phyloP scores from a whole-genome alignment of 2,329 filamentous ascomycete species.

The Fusarium sterilihyphosum region DNA sequence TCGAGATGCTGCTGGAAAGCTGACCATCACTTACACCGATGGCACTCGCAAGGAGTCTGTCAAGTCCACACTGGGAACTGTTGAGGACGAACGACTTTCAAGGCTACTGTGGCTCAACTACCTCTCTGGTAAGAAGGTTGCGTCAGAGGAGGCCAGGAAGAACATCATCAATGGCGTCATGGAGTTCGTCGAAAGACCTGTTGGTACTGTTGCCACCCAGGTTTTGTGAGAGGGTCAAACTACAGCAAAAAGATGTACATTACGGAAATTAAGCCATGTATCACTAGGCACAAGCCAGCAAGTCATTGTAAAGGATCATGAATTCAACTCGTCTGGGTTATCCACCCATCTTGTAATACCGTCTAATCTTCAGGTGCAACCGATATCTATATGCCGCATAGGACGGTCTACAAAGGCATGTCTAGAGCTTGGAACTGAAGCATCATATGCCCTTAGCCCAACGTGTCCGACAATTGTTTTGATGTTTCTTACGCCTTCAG shows the following conservation, averaged over 20 bases:
- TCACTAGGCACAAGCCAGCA: slow-evolving; percentile 34
- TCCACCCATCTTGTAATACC: not conserved
- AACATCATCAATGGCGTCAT: slow-evolving; percentile 89
- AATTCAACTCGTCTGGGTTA: slow-evolving; percentile 28
- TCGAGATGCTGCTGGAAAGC: slow-evolving; percentile 70
- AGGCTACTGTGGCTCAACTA: slow-evolving; percentile 91
- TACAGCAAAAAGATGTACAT: slow-evolving; percentile 31
- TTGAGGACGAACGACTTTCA: slow-evolving; percentile 82
- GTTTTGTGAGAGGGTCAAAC: slow-evolving; percentile 58
- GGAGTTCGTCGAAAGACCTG: slow-evolving; percentile 85
- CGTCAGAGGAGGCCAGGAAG: slow-evolving; percentile 81
- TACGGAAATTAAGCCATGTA: slow-evolving; percentile 33
- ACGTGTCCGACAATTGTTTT: slow-evolving; percentile 3
- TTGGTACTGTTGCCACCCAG: slow-evolving; percentile 86
- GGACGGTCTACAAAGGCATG: not conserved
- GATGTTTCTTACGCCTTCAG: slow-evolving; percentile 52
- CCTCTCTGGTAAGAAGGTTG: slow-evolving; percentile 85
- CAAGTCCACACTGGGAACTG: slow-evolving; percentile 71
- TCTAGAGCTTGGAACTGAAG: slow-evolving; percentile 40
- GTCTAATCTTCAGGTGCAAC: slow-evolving; percentile 2
- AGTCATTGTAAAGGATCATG: slow-evolving; percentile 18
- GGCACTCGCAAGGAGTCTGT: slow-evolving; percentile 60
- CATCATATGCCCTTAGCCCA: slow-evolving; percentile 25
- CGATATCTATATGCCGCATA: slow-evolving; percentile 1
- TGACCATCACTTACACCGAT: slow-evolving; percentile 75